These are phyloP conservation scores for Rhododendron ovatum DNA, from an alignment of 148 eudicot species.

Conservation along the genomic window DNA sequence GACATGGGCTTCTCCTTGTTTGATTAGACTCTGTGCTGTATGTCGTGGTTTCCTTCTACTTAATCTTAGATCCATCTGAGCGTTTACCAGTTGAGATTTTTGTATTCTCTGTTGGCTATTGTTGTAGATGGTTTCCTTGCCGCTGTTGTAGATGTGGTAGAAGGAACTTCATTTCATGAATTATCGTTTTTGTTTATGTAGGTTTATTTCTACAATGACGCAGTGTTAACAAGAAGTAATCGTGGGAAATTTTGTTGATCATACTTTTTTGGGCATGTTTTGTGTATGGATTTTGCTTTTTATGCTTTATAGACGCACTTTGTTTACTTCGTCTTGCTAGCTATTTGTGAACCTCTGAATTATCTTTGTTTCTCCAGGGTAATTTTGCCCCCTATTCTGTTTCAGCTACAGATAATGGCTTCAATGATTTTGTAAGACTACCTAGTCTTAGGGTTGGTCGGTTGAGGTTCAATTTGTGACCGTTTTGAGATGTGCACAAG, in stretches of 20 bases:
- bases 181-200: neutral
- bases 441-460: neutral
- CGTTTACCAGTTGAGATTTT: neutral
- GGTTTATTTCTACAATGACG: neutral
- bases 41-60: neutral
- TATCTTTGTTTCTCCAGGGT: neutral
- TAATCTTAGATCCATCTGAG: neutral
- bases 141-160: neutral
- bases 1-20: conserved; percentile 31
- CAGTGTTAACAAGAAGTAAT: neutral
- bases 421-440: neutral
- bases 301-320: neutral
- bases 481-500: neutral
- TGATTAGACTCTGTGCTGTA: conserved; percentile 13
- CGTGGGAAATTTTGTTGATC: neutral
- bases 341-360: neutral
- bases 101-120: neutral
- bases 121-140: neutral
- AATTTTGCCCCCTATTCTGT: neutral
- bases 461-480: neutral
- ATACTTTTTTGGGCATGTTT: neutral
- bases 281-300: neutral
- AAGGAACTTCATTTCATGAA: neutral
- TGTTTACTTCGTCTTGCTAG: neutral
- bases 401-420: neutral